Evolutionary conservation across 2,329 filamentous ascomycete genomes (phyloP).

Genomic region (Pochonia chlamydosporia): DNA sequence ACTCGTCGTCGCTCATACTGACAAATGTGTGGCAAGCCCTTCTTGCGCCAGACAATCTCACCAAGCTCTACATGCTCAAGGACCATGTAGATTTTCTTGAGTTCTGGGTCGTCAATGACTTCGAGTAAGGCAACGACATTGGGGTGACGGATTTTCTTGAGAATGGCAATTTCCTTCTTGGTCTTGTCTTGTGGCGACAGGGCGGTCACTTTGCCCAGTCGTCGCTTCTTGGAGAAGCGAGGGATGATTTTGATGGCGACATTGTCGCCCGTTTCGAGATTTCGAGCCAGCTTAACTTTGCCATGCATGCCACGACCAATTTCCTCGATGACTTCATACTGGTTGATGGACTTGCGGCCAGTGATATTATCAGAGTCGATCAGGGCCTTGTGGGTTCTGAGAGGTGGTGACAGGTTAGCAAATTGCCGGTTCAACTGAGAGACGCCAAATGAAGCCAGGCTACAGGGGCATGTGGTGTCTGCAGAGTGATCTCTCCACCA

Average conservation of each 20-base stretch:
- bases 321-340: conserved; percentile 95
- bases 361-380: conserved; percentile 86
- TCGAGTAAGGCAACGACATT: conserved; percentile 94
- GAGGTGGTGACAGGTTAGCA: not conserved
- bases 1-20: conserved; percentile 75
- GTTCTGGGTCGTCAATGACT: conserved; percentile 93
- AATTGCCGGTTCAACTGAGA: not conserved
- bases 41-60: conserved; percentile 90
- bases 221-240: conserved; percentile 85
- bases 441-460: too few species aligned
- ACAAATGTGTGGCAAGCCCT: conserved; percentile 77
- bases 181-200: conserved; percentile 68
- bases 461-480: too few species aligned
- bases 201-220: conserved; percentile 75
- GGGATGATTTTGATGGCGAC: conserved; percentile 99
- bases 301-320: conserved; percentile 94
- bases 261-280: conserved; percentile 66
- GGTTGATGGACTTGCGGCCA: conserved; percentile 93
- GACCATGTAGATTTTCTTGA: conserved; percentile 97
- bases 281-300: conserved; percentile 92
- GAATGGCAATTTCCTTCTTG: conserved; percentile 92
- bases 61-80: conserved; percentile 92
- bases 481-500: too few species aligned
- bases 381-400: conserved; percentile 79
- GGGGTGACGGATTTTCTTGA: conserved; percentile 97